Base-by-base conservation (phyloP, 2,329 filamentous ascomycete genomes). In the Cordyceps javanica region DNA sequence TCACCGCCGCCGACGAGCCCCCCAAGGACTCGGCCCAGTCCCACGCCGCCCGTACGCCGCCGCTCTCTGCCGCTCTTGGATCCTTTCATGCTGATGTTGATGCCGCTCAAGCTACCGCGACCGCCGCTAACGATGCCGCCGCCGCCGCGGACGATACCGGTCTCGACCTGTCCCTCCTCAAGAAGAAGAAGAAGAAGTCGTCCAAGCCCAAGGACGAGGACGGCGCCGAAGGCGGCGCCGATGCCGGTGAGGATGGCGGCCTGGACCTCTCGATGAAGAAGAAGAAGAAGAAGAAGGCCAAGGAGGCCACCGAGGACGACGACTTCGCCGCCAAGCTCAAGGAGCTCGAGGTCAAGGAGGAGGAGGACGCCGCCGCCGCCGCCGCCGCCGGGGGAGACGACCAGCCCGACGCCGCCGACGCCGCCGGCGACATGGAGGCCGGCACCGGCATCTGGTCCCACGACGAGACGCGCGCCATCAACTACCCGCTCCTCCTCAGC, bases 401-500 rank as follows among this genome's bases (percentile, higher is more conserved):
- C 30, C 30, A n/a, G n/a, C 30, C 21, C 30, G 75, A 75, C 38
- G 71, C 75, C 46, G 78, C 80, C 48, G 75, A 86, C 64, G 84
- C 81, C 64, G 85, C 81, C 59, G 91, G 91, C 64, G 91, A 96
- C 68, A 88, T 91, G 79, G 86, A 92, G 66, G 82, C 86, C 71
- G 92, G 92, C 65, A 96, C 91, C 44, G 92, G 92, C 61, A 89
- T 96, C 76, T 97, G 91, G 90, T 77, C 82, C 64, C 91, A 96
- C 78, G 85, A 92, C 69, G 84, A 88, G 72, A 86, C 83, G 59
- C 85, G 86, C 70, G 73, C 86, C 63, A 91, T 97, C 75, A 86
- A 82, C 70, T 99, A 97, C 82, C 83, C 86, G 68, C 82, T 91
- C 62, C 86, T 99, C 52, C 86, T 97, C 64, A 83, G 82, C 69